phyloP scores from a whole-genome alignment of 2,329 filamentous ascomycete genomes.

The Claviceps maximensis region DNA sequence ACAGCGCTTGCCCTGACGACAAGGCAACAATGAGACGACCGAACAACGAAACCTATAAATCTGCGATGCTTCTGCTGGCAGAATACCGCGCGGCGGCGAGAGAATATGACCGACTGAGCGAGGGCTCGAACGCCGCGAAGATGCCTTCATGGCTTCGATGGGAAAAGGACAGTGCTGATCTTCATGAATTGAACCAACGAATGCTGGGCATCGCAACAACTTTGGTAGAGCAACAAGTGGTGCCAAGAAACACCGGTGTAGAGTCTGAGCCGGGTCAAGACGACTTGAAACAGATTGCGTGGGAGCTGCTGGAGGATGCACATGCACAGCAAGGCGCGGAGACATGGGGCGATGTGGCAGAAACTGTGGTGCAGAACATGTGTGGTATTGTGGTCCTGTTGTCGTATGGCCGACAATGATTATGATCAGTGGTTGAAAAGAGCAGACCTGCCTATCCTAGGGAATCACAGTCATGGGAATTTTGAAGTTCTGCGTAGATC shows the following conservation, averaged over 20 bases:
- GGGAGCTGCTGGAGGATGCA: constrained; percentile 18
- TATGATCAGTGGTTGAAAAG: not conserved
- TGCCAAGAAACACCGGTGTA: constrained; percentile 11
- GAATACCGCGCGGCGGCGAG: constrained; percentile 10
- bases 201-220: constrained; percentile 12
- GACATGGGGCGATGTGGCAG: constrained; percentile 21
- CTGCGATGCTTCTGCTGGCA: constrained; percentile 5
- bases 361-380: constrained; percentile 16
- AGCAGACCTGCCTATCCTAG: not conserved
- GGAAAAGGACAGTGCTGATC: constrained; percentile 19
- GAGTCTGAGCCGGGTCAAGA: constrained; percentile 2
- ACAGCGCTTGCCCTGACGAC: not conserved
- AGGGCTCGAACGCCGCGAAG: constrained; percentile 8
- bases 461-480: not conserved
- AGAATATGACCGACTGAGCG: constrained; percentile 14
- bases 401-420: constrained; percentile 2
- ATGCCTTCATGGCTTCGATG: constrained; percentile 19
- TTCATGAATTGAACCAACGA: constrained; percentile 16
- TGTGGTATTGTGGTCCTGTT: constrained; percentile 11
- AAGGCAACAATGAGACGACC: not conserved
- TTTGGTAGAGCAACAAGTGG: constrained; percentile 13
- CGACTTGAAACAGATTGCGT: constrained; percentile 20
- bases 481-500: no score
- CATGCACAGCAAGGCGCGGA: constrained; percentile 10
- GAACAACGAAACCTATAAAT: not conserved